Conservation (phyloP, 371 early-diverging fungal species). For the Umbelopsis sp. region DNA sequence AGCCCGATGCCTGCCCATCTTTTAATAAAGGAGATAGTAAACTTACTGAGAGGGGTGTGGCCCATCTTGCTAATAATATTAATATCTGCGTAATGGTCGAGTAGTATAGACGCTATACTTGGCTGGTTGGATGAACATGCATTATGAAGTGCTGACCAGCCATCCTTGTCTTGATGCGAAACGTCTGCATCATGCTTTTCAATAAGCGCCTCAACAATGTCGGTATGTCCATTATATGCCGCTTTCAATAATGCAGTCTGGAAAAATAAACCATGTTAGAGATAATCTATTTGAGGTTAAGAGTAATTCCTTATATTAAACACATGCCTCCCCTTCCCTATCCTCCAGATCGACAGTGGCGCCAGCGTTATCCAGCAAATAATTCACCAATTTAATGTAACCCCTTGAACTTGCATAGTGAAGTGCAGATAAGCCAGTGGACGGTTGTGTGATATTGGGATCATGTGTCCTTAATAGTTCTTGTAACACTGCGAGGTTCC, state of each 20-base stretch:
- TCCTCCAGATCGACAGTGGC: conserved; percentile 65
- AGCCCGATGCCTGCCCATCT: neutral
- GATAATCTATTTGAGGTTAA: neutral
- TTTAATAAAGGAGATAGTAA: neutral
- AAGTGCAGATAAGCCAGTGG: conserved; percentile 60
- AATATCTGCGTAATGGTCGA: conserved; percentile 50
- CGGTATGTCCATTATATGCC: conserved; percentile 61
- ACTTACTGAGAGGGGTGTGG: conserved; percentile 72
- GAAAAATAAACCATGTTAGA: neutral
- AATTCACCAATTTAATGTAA: conserved; percentile 55
- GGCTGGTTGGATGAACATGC: conserved; percentile 58
- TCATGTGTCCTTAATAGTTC: conserved; percentile 15
- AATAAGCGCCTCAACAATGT: conserved; percentile 60
- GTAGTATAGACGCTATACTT: conserved; percentile 50
- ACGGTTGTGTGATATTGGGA: conserved; percentile 25
- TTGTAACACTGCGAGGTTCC: conserved; percentile 7
- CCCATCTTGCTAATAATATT: conserved; percentile 58
- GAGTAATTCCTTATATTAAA: neutral
- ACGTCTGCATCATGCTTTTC: conserved; percentile 54
- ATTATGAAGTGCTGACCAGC: conserved; percentile 83
- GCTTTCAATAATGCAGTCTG: conserved; percentile 78
- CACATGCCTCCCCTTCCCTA: conserved; percentile 63
- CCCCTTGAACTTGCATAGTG: conserved; percentile 67
- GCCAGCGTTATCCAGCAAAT: conserved; percentile 54
- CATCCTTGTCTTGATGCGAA: conserved; percentile 63